These are phyloP conservation scores for Metahyphopichia silvanorum DNA, from an alignment of 805 yeast species.

Conservation along the genomic window DNA sequence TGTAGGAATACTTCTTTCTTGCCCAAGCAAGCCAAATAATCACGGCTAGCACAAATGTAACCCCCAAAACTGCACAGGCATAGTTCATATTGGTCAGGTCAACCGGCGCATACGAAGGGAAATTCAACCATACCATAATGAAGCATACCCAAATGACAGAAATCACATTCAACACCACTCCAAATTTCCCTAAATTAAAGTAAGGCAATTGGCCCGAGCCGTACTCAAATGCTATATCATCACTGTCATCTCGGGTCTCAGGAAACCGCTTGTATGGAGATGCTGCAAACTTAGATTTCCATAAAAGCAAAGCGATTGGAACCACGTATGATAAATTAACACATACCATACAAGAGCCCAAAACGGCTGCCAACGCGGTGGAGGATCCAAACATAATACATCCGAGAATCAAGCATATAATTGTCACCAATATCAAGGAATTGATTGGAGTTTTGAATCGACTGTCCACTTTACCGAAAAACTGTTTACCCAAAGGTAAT, in stretches of 20 bases:
- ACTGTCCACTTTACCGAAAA: constrained; percentile 18
- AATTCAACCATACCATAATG: constrained; percentile 16
- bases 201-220: constrained; percentile 5
- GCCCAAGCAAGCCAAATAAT: constrained; percentile 15
- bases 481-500: constrained; percentile 23
- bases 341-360: constrained; percentile 28
- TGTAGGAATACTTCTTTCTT: no score
- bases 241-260: background rate
- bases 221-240: background rate
- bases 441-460: constrained; percentile 22
- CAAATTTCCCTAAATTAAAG: constrained; percentile 14
- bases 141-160: constrained; percentile 16
- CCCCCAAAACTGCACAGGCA: constrained; percentile 17
- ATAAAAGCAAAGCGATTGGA: constrained; percentile 22
- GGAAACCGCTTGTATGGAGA: constrained; percentile 9
- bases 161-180: constrained; percentile 13
- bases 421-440: constrained; percentile 16
- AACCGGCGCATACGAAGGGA: constrained; percentile 14
- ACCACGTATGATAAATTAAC: constrained; percentile 25
- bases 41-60: constrained; percentile 14
- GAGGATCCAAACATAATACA: constrained; percentile 23
- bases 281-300: constrained; percentile 7
- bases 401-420: constrained; percentile 21
- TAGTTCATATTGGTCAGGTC: constrained; percentile 16
- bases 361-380: constrained; percentile 29